phyloP scores from a whole-genome alignment of 345 rosid species.

The Sonneratia alba region DNA sequence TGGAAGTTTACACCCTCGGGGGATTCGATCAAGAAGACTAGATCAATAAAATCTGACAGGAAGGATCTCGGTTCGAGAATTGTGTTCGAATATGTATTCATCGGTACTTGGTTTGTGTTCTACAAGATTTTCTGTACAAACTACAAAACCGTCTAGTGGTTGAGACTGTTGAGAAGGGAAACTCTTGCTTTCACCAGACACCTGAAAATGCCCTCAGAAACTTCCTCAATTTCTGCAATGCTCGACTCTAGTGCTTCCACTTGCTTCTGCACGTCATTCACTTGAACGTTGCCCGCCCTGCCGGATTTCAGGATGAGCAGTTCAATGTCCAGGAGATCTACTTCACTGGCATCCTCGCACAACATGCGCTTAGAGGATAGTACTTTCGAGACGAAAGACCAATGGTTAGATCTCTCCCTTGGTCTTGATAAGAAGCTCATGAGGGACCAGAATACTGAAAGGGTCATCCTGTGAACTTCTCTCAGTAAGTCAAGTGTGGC shows the following conservation, averaged over 20 bases:
- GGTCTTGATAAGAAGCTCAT: conserved; percentile 3
- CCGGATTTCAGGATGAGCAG: not conserved
- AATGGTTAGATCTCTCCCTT: not conserved
- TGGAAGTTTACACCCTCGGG: not conserved
- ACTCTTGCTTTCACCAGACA: conserved; percentile 27
- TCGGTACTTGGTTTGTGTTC: not conserved
- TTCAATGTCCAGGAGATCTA: conserved; percentile 1
- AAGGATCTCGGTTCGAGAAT: not conserved
- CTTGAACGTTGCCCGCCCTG: conserved; percentile 4
- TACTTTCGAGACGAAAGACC: conserved; percentile 14
- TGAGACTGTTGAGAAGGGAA: conserved; percentile 9
- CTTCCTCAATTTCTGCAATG: conserved; percentile 32
- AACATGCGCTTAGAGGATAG: not conserved
- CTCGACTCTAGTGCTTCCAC: conserved; percentile 24
- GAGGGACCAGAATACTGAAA: conserved; percentile 9
- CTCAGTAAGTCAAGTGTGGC: not conserved
- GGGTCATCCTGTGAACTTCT: not conserved
- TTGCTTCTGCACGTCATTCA: conserved; percentile 12
- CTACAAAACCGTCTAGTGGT: not conserved
- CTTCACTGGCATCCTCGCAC: conserved; percentile 12
- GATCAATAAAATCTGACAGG: not conserved
- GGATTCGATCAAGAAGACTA: not conserved
- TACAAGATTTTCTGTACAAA: not conserved
- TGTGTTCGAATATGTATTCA: not conserved
- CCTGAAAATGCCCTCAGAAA: conserved; percentile 30